Conservation (phyloP, 2,329 filamentous ascomycete species). For the Lasiodiplodia sp. region DNA sequence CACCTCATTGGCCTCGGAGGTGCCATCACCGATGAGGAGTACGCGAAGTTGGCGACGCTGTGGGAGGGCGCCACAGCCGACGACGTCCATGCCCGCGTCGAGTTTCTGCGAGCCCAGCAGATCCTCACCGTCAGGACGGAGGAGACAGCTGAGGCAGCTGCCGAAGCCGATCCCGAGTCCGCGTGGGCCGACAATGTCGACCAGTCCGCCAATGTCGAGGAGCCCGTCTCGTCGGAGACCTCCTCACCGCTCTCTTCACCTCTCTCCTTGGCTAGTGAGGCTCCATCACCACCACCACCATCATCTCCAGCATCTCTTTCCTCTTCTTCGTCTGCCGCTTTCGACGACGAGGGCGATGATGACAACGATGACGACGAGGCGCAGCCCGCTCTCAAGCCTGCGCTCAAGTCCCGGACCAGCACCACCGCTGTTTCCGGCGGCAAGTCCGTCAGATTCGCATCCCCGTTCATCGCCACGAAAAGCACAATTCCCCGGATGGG, state of each 20-base stretch:
- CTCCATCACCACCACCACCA: neutral
- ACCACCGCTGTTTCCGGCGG: neutral
- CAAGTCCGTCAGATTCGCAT: neutral
- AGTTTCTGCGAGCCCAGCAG: slow-evolving; percentile 13
- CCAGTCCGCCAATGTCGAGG: neutral
- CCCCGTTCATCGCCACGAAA: neutral
- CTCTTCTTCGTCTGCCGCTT: neutral
- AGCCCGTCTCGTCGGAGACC: neutral
- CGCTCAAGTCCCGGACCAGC: neutral
- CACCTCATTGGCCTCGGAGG: slow-evolving; percentile 7
- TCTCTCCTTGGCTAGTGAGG: neutral
- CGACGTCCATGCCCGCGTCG: slow-evolving; percentile 13
- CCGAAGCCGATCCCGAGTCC: neutral
- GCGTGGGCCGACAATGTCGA: neutral
- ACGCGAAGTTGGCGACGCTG: slow-evolving; percentile 6
- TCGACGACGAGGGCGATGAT: neutral
- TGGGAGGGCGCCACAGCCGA: slow-evolving; percentile 8
- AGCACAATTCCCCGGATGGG: neutral
- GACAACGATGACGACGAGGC: neutral
- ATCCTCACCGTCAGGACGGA: slow-evolving; percentile 1
- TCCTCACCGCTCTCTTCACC: slow-evolving; percentile 5
- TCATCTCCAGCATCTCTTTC: neutral
- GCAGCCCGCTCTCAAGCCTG: neutral
- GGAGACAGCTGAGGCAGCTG: neutral
- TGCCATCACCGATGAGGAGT: neutral